Conservation (phyloP, 2,329 filamentous ascomycete species). For the Zymoseptoria crescenta region DNA sequence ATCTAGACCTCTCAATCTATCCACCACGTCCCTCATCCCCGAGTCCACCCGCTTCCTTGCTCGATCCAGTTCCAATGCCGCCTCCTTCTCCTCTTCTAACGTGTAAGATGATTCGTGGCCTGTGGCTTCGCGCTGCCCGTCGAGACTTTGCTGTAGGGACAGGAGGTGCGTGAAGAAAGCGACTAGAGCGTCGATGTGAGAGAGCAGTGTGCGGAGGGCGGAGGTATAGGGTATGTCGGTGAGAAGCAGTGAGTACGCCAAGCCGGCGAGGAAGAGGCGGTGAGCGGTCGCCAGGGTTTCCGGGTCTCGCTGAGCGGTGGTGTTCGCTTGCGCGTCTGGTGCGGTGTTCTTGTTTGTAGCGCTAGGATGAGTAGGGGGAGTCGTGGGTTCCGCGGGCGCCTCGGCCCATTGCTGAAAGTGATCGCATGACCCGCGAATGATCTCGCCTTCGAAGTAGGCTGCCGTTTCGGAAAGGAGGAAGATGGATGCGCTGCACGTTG, state of each 20-base stretch:
- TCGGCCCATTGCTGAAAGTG: constrained; percentile 64
- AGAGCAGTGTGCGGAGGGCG: constrained; percentile 57
- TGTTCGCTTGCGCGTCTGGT: not conserved
- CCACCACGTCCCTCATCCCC: constrained; percentile 56
- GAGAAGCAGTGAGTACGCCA: constrained; percentile 60
- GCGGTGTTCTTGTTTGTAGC: not conserved
- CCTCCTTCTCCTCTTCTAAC: constrained; percentile 61
- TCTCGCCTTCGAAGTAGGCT: constrained; percentile 81
- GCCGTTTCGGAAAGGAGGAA: constrained; percentile 86
- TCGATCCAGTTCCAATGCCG: constrained; percentile 55
- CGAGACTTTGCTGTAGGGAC: constrained; percentile 65
- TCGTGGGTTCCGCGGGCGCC: constrained; percentile 3
- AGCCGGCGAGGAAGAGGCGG: constrained; percentile 61
- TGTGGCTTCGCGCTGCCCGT: constrained; percentile 74
- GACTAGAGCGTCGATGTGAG: constrained; percentile 72
- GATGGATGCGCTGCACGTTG: constrained; percentile 74
- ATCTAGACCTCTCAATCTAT: constrained; percentile 54
- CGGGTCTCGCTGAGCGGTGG: constrained; percentile 57
- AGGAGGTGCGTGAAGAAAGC: constrained; percentile 70
- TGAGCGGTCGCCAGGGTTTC: constrained; percentile 78
- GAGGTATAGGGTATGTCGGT: constrained; percentile 57
- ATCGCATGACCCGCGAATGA: constrained; percentile 73
- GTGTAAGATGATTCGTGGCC: constrained; percentile 55
- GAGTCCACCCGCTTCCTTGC: constrained; percentile 58
- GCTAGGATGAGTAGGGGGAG: not conserved